phyloP scores from a whole-genome alignment of 1,284 basidiomycete genomes.

The Ganoderma lucidum region DNA sequence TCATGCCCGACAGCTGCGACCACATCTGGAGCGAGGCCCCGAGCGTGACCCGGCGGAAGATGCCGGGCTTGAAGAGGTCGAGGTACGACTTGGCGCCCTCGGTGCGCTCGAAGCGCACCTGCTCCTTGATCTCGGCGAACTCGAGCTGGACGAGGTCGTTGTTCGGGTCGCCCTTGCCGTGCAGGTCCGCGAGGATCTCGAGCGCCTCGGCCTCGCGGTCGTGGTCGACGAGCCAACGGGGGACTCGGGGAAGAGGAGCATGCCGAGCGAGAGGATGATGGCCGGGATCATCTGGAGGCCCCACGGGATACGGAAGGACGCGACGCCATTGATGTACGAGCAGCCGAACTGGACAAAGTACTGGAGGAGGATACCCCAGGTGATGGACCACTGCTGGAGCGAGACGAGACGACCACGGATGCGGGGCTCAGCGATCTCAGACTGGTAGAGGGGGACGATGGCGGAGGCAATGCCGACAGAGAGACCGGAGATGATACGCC shows the following conservation, averaged over 20 bases:
- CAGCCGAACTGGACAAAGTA: slow-evolving; percentile 81
- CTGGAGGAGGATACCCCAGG: slow-evolving; percentile 79
- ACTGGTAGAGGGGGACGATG: slow-evolving; percentile 59
- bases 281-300: slow-evolving; percentile 82
- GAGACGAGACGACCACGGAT: slow-evolving; percentile 82
- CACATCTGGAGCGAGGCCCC: slow-evolving; percentile 56
- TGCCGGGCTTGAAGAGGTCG: slow-evolving; percentile 65
- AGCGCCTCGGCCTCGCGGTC: slow-evolving; percentile 74
- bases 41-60: slow-evolving; percentile 52
- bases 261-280: slow-evolving; percentile 71
- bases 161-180: slow-evolving; percentile 72
- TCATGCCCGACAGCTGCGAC: slow-evolving; percentile 56
- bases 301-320: slow-evolving; percentile 84
- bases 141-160: slow-evolving; percentile 80
- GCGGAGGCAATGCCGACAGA: slow-evolving; percentile 50
- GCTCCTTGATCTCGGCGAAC: slow-evolving; percentile 80
- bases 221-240: slow-evolving; percentile 74
- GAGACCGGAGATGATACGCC: slow-evolving; percentile 53
- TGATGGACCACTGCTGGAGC: slow-evolving; percentile 82
- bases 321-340: slow-evolving; percentile 72
- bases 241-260: slow-evolving; percentile 69
- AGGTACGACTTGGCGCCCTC: slow-evolving; percentile 77
- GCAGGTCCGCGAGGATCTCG: slow-evolving; percentile 80
- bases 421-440: slow-evolving; percentile 71
- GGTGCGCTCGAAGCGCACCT: slow-evolving; percentile 73